Conservation (phyloP, 345 rosid species). For the Salix brachista region DNA sequence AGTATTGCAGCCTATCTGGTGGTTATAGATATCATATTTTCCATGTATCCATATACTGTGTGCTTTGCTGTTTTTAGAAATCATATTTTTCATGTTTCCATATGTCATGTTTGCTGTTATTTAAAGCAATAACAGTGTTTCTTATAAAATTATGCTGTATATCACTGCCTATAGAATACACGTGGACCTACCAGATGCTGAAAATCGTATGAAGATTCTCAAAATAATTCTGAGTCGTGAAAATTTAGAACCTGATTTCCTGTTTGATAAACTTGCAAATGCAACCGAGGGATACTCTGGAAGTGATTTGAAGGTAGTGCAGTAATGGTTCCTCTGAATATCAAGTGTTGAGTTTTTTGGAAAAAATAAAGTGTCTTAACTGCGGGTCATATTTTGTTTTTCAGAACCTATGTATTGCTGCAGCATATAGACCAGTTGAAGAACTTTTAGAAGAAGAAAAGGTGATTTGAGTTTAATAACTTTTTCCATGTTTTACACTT, state of each 20-base stretch:
- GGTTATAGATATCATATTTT: background rate
- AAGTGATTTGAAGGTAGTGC: conserved; percentile 89
- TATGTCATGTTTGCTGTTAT: background rate
- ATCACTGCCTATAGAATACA: conserved; percentile 55
- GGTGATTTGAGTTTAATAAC: conserved; percentile 30
- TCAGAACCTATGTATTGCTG: conserved; percentile 94
- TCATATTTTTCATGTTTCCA: background rate
- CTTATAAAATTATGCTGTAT: conserved; percentile 15
- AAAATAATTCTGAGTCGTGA: conserved; percentile 69
- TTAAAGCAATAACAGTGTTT: background rate
- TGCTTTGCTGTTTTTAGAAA: background rate
- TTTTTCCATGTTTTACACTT: background rate
- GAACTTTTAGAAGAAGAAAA: conserved; percentile 81
- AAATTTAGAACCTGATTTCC: conserved; percentile 55
- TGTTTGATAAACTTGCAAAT: conserved; percentile 66
- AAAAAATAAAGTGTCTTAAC: background rate
- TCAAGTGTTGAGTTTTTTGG: background rate
- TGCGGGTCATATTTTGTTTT: conserved; percentile 9
- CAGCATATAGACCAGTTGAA: conserved; percentile 97
- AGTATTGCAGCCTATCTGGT: background rate
- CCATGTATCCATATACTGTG: background rate
- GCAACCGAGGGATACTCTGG: conserved; percentile 96
- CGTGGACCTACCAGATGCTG: conserved; percentile 92
- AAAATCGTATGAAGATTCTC: conserved; percentile 80
- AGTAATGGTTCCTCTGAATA: background rate